Evolutionary conservation across 345 rosid species (phyloP).

Genomic region (Limnanthes douglasii): DNA sequence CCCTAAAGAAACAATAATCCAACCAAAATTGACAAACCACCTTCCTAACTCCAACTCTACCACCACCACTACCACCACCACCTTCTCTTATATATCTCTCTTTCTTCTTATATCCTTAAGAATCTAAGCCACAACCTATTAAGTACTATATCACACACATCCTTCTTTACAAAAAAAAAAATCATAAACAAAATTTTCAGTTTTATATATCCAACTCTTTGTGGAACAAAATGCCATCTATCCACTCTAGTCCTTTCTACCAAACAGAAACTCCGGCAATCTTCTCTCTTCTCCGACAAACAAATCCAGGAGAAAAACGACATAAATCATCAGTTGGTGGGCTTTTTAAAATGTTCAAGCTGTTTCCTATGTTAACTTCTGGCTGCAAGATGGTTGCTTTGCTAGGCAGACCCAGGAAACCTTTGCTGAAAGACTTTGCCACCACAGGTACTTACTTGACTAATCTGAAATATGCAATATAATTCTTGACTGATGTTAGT

Average conservation of each 20-base stretch:
- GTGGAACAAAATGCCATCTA: conserved; percentile 35
- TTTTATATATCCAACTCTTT: background rate
- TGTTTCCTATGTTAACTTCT: conserved; percentile 83
- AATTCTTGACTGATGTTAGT: too few relatives aligned
- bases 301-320: conserved; percentile 26
- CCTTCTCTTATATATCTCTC: conserved; percentile 10
- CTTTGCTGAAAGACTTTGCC: conserved; percentile 63
- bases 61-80: background rate
- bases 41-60: conserved; percentile 22
- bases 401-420: conserved; percentile 54
- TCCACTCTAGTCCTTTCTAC: conserved; percentile 63
- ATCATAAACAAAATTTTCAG: background rate
- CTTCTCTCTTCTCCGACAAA: conserved; percentile 47
- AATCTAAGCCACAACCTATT: conserved; percentile 7
- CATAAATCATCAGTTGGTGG: conserved; percentile 47
- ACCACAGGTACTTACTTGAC: too few relatives aligned
- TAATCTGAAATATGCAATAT: too few relatives aligned
- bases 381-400: conserved; percentile 96
- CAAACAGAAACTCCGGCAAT: conserved; percentile 73
- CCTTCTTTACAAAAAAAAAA: conserved; percentile 4
- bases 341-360: conserved; percentile 68
- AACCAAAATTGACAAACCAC: conserved; percentile 22
- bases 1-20: conserved; percentile 24
- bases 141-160: background rate
- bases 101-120: background rate